These are phyloP conservation scores for Zygotorulaspora mrakii DNA, from an alignment of 1,139 yeast genomes.

Conservation along the genomic window DNA sequence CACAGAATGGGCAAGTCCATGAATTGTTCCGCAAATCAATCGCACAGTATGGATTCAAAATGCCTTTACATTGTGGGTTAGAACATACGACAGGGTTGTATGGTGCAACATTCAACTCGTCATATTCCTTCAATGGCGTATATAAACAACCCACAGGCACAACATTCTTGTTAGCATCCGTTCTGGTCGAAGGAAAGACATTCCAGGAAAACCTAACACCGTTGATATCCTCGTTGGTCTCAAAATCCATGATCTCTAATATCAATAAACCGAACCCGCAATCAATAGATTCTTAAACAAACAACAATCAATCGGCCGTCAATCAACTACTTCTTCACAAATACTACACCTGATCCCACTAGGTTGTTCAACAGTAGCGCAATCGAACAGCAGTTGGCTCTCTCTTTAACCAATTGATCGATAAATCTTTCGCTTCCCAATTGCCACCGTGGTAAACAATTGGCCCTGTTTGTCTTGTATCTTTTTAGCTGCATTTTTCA, in stretches of 20 bases:
- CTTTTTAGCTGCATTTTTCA: constrained; percentile 1
- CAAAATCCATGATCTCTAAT: constrained; percentile 55
- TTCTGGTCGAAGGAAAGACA: constrained; percentile 79
- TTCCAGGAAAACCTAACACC: constrained; percentile 94
- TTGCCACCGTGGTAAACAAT: constrained; percentile 24
- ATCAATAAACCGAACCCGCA: not conserved
- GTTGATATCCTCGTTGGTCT: constrained; percentile 78
- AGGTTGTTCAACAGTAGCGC: constrained; percentile 1
- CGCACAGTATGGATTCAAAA: constrained; percentile 83
- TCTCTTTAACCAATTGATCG: not conserved
- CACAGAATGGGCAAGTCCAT: constrained; percentile 92
- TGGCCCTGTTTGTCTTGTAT: not conserved
- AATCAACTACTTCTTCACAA: constrained; percentile 1
- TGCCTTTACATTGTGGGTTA: constrained; percentile 73
- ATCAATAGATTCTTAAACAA: not conserved
- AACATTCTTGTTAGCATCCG: constrained; percentile 87
- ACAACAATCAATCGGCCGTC: not conserved
- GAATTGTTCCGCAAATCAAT: constrained; percentile 76
- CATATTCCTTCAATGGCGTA: constrained; percentile 82
- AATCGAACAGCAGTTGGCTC: not conserved
- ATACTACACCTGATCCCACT: not conserved
- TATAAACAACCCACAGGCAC: constrained; percentile 93
- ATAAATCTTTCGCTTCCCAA: not conserved
- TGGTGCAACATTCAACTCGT: constrained; percentile 73
- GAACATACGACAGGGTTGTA: constrained; percentile 91